These are phyloP conservation scores for Emmonsia crescens DNA, from an alignment of 2,329 filamentous ascomycete genomes.

Conservation along the genomic window DNA sequence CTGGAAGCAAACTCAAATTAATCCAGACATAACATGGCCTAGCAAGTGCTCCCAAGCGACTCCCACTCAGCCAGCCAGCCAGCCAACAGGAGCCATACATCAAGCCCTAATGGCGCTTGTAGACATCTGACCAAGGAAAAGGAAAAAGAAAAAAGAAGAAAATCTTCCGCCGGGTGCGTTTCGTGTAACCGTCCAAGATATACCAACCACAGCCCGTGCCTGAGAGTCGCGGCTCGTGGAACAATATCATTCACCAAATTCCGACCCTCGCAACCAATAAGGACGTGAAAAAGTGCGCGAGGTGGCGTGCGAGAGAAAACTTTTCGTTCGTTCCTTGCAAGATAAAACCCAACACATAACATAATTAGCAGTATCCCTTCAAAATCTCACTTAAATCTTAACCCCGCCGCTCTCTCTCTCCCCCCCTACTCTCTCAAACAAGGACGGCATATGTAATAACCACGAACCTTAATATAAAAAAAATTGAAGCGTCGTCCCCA, in stretches of 20 bases:
- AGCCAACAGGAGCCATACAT: not conserved
- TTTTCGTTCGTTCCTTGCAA: not conserved
- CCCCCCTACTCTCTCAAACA: not conserved
- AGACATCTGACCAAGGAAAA: not conserved
- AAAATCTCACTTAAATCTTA: not conserved
- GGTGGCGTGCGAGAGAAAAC: not conserved
- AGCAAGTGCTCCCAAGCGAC: not conserved
- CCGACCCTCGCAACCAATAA: not conserved
- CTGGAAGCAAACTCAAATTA: not conserved
- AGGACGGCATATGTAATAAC: conserved; percentile 5
- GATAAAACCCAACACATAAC: not conserved
- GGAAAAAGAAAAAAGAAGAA: not conserved
- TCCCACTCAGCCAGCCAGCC: not conserved
- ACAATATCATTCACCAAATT: too few species aligned
- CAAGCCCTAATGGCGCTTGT: not conserved
- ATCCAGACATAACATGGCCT: not conserved
- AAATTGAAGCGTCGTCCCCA: conserved; percentile 61
- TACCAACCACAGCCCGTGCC: not conserved
- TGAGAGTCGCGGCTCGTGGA: too few species aligned
- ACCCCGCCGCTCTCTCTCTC: too few species aligned
- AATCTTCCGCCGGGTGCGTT: not conserved
- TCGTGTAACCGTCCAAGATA: not conserved
- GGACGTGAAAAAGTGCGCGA: not conserved
- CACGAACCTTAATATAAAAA: conserved; percentile 42
- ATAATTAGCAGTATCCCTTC: conserved; percentile 1